Base-by-base conservation (phyloP, 148 eudicot genomes). In the Rhododendron griersonianum region DNA sequence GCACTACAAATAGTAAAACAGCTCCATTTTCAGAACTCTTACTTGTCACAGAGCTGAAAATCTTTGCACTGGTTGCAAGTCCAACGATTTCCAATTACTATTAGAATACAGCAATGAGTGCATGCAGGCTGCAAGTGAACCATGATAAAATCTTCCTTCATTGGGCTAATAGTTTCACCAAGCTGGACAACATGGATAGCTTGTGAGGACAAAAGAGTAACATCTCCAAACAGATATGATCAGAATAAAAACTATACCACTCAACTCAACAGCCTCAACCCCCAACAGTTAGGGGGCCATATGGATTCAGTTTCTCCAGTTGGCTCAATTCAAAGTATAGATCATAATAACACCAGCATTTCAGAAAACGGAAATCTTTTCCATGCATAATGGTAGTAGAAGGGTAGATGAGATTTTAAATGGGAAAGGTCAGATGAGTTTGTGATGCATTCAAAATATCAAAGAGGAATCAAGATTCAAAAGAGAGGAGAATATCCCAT, bases 81-180 rank as follows among this genome's bases (percentile, higher is more conserved):
- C 99, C 99, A 97, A 80, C 98, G 95, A 76, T 92, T 91, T 59
- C 98, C 98, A 84, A 92, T 91, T 63, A 93, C 95, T 95, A 97
- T 94, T 69, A 93, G 89, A 84, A 84, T 63, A 87, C 98, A 95
- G 87, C 99, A 97, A 85, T 93, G 96, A 2, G 90, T 91, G 90
- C 99, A 97, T 45, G 98, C 82, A 90, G 93, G 94, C 92, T 95
- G 98, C 89, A 97, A 92, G 92, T 95, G 99, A 85, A 95, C 99
- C 99, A 97, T 96, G 84, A 97, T 97, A 85, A 95, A 97, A 87
- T 95, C 99, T 88, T 95, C 99, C 92, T 97, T 97, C 98, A 95
- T 94, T 53, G 98, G 98, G 78, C 87, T 84, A 81, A 97, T 95
- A 23, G 95, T 93, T 85, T 93, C 98, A 87, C 99, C 99, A 87